phyloP scores from a whole-genome alignment of 805 yeast species.

The Schwanniomyces polymorphus region DNA sequence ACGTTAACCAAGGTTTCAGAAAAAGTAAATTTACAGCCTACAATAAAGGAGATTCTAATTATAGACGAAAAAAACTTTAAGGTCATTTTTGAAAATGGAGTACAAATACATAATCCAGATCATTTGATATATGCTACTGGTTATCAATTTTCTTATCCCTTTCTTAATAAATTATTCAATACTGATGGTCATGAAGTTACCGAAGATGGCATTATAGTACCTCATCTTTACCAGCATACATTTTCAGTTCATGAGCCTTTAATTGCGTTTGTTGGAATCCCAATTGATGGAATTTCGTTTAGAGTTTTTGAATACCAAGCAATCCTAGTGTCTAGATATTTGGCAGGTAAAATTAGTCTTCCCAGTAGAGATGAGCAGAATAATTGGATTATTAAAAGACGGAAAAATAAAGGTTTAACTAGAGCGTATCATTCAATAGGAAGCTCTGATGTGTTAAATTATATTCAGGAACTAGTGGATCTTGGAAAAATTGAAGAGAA shows the following conservation, averaged over 20 bases:
- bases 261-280: slow-evolving; percentile 61
- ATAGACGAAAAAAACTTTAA: slow-evolving; percentile 29
- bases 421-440: slow-evolving; percentile 40
- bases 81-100: slow-evolving; percentile 51
- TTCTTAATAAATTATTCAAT: slow-evolving; percentile 37
- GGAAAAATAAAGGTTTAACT: slow-evolving; percentile 39
- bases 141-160: slow-evolving; percentile 66
- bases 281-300: slow-evolving; percentile 62
- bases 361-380: slow-evolving; percentile 52
- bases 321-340: slow-evolving; percentile 60
- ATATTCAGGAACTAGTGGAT: slow-evolving; percentile 17
- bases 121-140: slow-evolving; percentile 72
- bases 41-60: slow-evolving; percentile 17
- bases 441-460: slow-evolving; percentile 25
- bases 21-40: slow-evolving; percentile 24
- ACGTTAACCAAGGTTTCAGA: slow-evolving; percentile 1
- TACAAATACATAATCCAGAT: slow-evolving; percentile 48
- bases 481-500: slow-evolving; percentile 20
- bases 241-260: slow-evolving; percentile 62
- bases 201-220: slow-evolving; percentile 22
- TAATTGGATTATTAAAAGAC: slow-evolving; percentile 38
- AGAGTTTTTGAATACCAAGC: slow-evolving; percentile 65
- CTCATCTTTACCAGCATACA: slow-evolving; percentile 59
- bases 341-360: slow-evolving; percentile 52
- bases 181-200: slow-evolving; percentile 39